A percentile compares a stretch with the other conserved stretches of the same genome.
Conservation (phyloP, 2,329 filamentous ascomycete genomes). For the Colletotrichum agaves region DNA sequence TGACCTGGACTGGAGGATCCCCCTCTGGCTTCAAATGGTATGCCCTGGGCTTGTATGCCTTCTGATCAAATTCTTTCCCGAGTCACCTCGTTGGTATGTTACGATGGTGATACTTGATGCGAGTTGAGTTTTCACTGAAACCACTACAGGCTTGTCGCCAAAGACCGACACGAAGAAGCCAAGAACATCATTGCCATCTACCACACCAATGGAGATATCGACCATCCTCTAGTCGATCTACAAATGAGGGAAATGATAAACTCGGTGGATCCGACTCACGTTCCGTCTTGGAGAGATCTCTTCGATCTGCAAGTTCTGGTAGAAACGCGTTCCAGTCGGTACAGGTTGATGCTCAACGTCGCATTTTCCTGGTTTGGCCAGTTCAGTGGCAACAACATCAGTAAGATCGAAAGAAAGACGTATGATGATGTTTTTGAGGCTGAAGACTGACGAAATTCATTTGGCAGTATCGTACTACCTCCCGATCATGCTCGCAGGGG, state of each 20-base stretch:
- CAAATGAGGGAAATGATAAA: slow-evolving; percentile 40
- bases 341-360: slow-evolving; percentile 52
- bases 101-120: too few relatives aligned
- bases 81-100: slow-evolving; percentile 47
- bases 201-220: slow-evolving; percentile 57
- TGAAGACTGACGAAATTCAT: slow-evolving; percentile 24
- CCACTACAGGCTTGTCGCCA: slow-evolving; percentile 54
- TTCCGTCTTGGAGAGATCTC: slow-evolving; percentile 48
- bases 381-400: slow-evolving; percentile 45
- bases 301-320: slow-evolving; percentile 50
- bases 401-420: slow-evolving; percentile 31
- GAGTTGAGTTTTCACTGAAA: not conserved
- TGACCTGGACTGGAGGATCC: slow-evolving; percentile 47
- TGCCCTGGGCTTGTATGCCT: slow-evolving; percentile 45
- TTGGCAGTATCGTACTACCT: slow-evolving; percentile 50
- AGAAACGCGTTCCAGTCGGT: slow-evolving; percentile 48
- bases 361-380: slow-evolving; percentile 55
- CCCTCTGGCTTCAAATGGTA: slow-evolving; percentile 48
- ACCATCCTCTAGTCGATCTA: slow-evolving; percentile 39
- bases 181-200: slow-evolving; percentile 58
- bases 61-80: slow-evolving; percentile 48
- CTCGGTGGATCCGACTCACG: slow-evolving; percentile 7
- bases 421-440: not conserved
- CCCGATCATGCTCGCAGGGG: slow-evolving; percentile 51
- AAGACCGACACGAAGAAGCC: slow-evolving; percentile 62